Base-by-base conservation (phyloP, 2,329 filamentous ascomycete genomes). In the Fusarium nurragi region DNA sequence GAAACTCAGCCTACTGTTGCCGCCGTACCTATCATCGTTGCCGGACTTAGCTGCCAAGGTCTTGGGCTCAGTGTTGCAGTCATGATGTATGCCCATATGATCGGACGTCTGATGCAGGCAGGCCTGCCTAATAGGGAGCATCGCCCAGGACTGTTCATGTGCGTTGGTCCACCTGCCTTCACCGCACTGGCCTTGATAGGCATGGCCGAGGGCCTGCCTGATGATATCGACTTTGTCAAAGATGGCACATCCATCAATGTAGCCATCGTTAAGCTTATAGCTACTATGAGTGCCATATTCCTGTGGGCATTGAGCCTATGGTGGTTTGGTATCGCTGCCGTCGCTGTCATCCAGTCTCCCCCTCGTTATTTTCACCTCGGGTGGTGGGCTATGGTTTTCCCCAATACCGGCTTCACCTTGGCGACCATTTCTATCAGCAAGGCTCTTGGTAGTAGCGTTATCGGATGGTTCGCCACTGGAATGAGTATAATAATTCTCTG, bases 31-130 rank as follows among this genome's bases (percentile, higher is more conserved):
- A 90, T 92, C 58, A 79, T 90, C 48, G 80, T 86, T 22, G 88
- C 86, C 1, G 90, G 90, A 4, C 74, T 90, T 34, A 87, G 86
- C 2, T 90, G 86, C 67, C 90, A 93, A 73, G 89, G 90, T 0
- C 78, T 92, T 0, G 90, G 90, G 4, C 84, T 90, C 50, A 83
- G 85, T 6, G 83, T 92, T 18, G 84, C 88, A 2, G 80, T 88
- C 36, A 82, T 91, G 76, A 90, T 92, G 88, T 91, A 91, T 72
- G 81, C 88, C 0, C 85, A 89, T 71, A 91, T 90, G 80, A 84
- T 91, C 47, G 87, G 86, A 36, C 84, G 90, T 6, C 78, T 92
- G 25, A 89, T 92, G 86, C 83, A 86, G 67, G 80, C 82, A 2
- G 83, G 89, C 1, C 81, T 91, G 6, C 89, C 89, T 1, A 67